phyloP scores from a whole-genome alignment of 2,329 filamentous ascomycete genomes.

The Seiridium unicorne region DNA sequence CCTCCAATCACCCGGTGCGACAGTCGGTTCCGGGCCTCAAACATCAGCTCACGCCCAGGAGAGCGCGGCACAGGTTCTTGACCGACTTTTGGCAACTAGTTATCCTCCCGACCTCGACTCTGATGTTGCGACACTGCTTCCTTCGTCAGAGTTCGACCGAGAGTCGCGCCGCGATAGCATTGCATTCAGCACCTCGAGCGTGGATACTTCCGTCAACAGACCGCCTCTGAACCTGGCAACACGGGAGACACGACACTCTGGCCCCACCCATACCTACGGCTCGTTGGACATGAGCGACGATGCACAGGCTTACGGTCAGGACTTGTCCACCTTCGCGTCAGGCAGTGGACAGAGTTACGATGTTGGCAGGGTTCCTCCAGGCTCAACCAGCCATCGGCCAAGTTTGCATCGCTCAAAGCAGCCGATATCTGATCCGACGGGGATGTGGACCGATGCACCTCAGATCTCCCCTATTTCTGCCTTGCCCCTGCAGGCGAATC shows the following conservation, averaged over 20 bases:
- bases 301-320: background rate
- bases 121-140: background rate
- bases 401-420: background rate
- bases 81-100: conserved; percentile 7
- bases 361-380: background rate
- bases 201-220: background rate
- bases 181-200: background rate
- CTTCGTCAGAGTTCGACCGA: background rate
- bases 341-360: background rate
- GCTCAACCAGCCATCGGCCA: background rate
- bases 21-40: conserved; percentile 8
- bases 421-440: background rate
- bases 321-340: background rate
- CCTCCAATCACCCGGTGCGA: conserved; percentile 7
- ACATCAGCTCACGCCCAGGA: background rate
- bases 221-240: background rate
- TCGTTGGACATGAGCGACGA: background rate
- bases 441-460: background rate
- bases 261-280: background rate
- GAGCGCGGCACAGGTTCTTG: conserved; percentile 9
- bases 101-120: background rate
- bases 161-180: background rate
- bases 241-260: background rate
- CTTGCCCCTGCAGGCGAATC: background rate
- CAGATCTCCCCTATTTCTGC: background rate